Base-by-base conservation (phyloP, 1,284 basidiomycete species). In the Ustilago trichophora region DNA sequence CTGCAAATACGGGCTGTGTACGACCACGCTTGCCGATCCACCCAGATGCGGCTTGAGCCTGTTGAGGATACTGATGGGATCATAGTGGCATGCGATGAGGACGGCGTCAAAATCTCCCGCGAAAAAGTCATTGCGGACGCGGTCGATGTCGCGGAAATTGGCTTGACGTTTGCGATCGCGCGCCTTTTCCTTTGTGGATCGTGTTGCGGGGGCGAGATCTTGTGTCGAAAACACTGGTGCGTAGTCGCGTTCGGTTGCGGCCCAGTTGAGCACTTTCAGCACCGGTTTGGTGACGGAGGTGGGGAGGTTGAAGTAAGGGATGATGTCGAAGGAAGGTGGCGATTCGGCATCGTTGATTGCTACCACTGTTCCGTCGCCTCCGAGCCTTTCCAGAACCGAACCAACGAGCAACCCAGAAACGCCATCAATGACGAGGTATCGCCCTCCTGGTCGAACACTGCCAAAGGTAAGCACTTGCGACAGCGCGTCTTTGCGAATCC, bases 371-470 rank as follows among this genome's bases (percentile, higher is more conserved):
- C 94, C 94, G 73, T 89, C 83, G 29, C 91, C 83, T 29, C 90
- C 90, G 21, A 71, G 34, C 19, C 65, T 18, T 66, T 95, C 92
- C 15, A 98, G 81, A 3, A 89, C 90, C 0, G 91, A 88, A 0
- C 94, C 91, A 2, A 96, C 82, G n/a, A 98, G 80, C 2, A 96
- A 92, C 0, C 81, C 81, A 19, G 91, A 92, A 13, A 91, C 90
- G 78, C 97, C 93, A 74, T 99, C 96, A 0, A 97, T 89, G 1
- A 91, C 90, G 40, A 99, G 82, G 78, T 96, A 93, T 63, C 89
- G 85, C 13, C 93, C 92, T 3, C 91, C 93, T 0, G 93, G 91
- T 21, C 88, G 85, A 21, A 97, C 86, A 75, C 93, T 93, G 16
- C 88, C 90, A 52, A 93, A 83, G 49, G 88, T 91, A 27, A 98